These are phyloP conservation scores for Globisporangium mamillatum DNA, from an alignment of 352 stramenopile species.

Conservation along the genomic window DNA sequence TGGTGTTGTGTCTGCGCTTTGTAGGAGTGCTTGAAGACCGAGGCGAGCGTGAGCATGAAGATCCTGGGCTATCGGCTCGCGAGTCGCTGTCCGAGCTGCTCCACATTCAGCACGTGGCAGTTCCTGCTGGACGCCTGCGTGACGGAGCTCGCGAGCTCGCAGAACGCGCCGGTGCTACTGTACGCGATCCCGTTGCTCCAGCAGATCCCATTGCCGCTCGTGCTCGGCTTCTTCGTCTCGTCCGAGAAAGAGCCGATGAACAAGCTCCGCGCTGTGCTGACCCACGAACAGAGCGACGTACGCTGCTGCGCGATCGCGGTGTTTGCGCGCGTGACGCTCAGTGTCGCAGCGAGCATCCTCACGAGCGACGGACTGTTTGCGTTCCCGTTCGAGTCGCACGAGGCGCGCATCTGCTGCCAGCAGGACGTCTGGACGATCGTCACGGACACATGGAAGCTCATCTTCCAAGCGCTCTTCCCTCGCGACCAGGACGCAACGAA, in stretches of 20 bases:
- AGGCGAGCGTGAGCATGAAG: conserved; percentile 57
- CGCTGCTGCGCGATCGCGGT: conserved; percentile 56
- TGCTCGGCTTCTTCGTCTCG: conserved; percentile 62
- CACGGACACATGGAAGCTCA: conserved; percentile 78
- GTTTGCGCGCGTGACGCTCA: conserved; percentile 52
- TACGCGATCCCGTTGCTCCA: conserved; percentile 53
- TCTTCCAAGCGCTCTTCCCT: conserved; percentile 60
- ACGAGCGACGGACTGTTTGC: conserved; percentile 54
- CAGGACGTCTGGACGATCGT: conserved; percentile 78
- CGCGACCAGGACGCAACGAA: not conserved
- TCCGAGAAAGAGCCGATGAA: conserved; percentile 77
- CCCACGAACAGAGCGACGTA: conserved; percentile 65
- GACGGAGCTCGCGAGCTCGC: conserved; percentile 64
- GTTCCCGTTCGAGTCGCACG: conserved; percentile 84
- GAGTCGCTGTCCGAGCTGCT: conserved; percentile 45
- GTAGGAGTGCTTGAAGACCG: conserved; percentile 66
- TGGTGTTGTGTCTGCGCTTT: not conserved
- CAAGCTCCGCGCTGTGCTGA: conserved; percentile 61
- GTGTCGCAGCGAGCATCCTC: conserved; percentile 41
- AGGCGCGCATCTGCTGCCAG: conserved; percentile 74
- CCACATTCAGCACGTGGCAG: conserved; percentile 58
- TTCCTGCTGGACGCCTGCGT: conserved; percentile 59
- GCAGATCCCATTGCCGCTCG: conserved; percentile 50
- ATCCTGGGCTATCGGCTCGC: conserved; percentile 72
- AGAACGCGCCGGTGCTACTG: conserved; percentile 51